Base-by-base conservation (phyloP, 139 green algal genomes). In the Gonium pectorale region DNA sequence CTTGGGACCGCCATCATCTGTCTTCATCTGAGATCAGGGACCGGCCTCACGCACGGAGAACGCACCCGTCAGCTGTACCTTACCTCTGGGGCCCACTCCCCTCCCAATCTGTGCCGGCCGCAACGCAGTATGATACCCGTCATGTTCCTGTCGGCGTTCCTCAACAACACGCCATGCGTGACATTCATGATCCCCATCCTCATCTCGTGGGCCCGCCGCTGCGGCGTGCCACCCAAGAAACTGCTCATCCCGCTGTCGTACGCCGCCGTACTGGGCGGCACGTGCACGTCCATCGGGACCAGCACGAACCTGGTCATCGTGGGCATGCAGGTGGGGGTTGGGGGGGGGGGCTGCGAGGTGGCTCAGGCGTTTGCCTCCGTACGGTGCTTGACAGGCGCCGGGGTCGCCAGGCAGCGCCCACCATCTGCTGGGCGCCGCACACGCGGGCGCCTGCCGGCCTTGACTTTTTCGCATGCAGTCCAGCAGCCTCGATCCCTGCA, bases 301-400 rank as follows among this genome's bases (percentile, higher is more conserved):
- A 93, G 88, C 46, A 97, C 95, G 46, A 98, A 98, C 88, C 90
- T 98, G 41, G 93, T 98, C 52, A 90, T 97, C 21, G 66, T 80
- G n/a, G 92, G 92, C 13, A 62, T 90, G 37, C 88, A 92, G 69
- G 73, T 81, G 52, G 56, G 38, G 4, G 24, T n/a, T n/a, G n/a
- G n/a, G n/a, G n/a, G n/a, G 4, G 24, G 21, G 35, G 67, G 59
- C 13, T 26, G 17, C 17, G 13, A 56, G 49, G n/a, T n/a, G n/a
- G n/a, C n/a, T n/a, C n/a, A n/a, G n/a, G n/a, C n/a, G n/a, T n/a
- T n/a, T n/a, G n/a, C n/a, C n/a, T n/a, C n/a, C n/a, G n/a, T n/a
- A n/a, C n/a, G n/a, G n/a, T n/a, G n/a, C n/a, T n/a, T n/a, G n/a
- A n/a, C n/a, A n/a, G n/a, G n/a, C n/a, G n/a, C n/a, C n/a, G n/a